A percentile compares a stretch with the other conserved stretches of the same genome.
phyloP scores from a whole-genome alignment of 2,329 filamentous ascomycete species.

The Colletotrichum paranaense region DNA sequence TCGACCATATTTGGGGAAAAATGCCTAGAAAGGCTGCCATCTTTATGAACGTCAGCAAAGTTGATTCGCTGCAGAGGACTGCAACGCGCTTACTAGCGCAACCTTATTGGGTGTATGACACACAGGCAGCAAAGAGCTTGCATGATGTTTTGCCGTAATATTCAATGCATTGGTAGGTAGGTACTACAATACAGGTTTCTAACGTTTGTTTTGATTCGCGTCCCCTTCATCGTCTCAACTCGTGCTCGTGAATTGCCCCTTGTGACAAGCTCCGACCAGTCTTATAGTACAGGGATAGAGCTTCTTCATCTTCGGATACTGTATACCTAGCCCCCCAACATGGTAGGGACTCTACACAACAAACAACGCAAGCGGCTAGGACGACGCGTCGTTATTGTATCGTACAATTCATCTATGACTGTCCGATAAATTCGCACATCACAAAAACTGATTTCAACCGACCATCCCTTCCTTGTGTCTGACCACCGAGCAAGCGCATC shows the following conservation, averaged over 20 bases:
- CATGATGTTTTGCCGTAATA: background rate
- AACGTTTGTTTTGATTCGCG: background rate
- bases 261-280: background rate
- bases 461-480: constrained; percentile 7
- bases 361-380: background rate
- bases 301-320: constrained; percentile 2
- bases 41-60: background rate
- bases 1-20: background rate
- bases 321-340: background rate
- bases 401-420: constrained; percentile 7
- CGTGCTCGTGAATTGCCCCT: background rate
- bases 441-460: background rate
- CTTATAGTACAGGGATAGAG: constrained; percentile 13
- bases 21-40: background rate
- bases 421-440: background rate
- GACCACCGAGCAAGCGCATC: background rate
- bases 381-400: constrained; percentile 27
- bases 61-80: background rate
- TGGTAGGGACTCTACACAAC: background rate
- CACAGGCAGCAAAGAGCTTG: background rate
- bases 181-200: constrained; percentile 3
- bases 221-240: background rate
- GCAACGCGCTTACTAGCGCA: background rate
- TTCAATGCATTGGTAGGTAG: background rate
- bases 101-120: background rate